Base-by-base conservation (phyloP, 139 green algal genomes). In the Tetradesmus obliquus region DNA sequence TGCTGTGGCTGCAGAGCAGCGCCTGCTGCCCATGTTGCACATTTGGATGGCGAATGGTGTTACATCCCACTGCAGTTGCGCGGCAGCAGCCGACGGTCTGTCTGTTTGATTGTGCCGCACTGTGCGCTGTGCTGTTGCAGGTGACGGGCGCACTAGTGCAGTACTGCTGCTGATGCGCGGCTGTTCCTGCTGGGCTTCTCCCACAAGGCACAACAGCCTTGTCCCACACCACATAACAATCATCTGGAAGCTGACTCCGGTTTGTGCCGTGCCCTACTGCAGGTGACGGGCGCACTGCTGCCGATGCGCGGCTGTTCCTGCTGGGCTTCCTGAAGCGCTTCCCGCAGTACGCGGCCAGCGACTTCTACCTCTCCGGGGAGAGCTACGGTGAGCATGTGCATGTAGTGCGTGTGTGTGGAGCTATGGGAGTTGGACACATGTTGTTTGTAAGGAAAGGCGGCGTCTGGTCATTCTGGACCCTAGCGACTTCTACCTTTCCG, bases 301-400 rank as follows among this genome's bases (percentile, higher is more conserved):
- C 83, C 5, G 97, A 98, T 93, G 84, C 88, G 45, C 86, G 89
- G 3, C 1, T 74, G 15, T 98, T 98, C 92, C 45, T 98, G 84
- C 88, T 96, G 17, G 88, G 93, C 53, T 98, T 96, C 88, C 51
- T 98, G 13, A 66, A 96, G 79, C 91, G 94, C 12, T 98, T 98
- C 89, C 96, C 96, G 0, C 90, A 95, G 62, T 96, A 95, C 32
- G 58, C 62, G 2, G 69, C 79, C 54, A 66, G 82, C 3, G 80
- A 92, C 6, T 93, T 98, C 54, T 98, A 95, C 93, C 89, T 98
- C 0, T 88, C 91, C 0, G 94, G 94, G 74, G 94, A 95, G 87
- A 93, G 76, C 72, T 95, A 93, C 79, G 88, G 83, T 82, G 84
- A 66, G 80, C 32, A 45, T 45, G 32, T 45, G 32, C 32, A 45